Base-by-base conservation (phyloP, 148 eudicot species). In the Vaccinium darrowii region DNA sequence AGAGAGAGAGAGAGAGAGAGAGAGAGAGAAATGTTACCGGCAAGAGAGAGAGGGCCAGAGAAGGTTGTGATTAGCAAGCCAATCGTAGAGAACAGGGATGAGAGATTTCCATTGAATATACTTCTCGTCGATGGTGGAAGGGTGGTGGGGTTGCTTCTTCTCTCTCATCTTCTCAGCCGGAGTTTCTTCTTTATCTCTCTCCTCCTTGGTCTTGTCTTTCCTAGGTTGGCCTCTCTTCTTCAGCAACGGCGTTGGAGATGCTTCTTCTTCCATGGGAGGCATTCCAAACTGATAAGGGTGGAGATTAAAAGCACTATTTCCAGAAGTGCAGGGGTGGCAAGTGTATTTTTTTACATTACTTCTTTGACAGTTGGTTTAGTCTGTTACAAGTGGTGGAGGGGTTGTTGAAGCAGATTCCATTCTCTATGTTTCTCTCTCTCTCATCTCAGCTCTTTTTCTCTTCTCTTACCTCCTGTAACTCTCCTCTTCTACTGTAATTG, bases 1-100 rank as follows among this genome's bases (percentile, higher is more conserved):
- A n/a, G n/a, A n/a, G n/a, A n/a, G n/a, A n/a, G n/a, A n/a, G n/a
- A n/a, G 10, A 25, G 5, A 25, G 18, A 80, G 58, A 77, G 81
- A 53, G 81, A 27, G 47, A 57, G 74, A 58, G 36, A 23, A 27
- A 7, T 23, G 51, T 8, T 86, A 93, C 95, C 95, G 90, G 93
- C 95, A 93, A 72, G 95, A 93, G 73, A 93, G 95, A 81, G 95
- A 93, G 49, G 95, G 95, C 94, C 94, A 93, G 18, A 89, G 76
- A 43, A 91, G 92, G 84, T 91, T 93, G 84, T 93, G 93, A 83
- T 88, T 90, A 47, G 93, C 89, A 25, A 91, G 86, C 87, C 91
- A 86, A 76, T 93, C 90, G 19, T 83, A 87, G 81, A 95, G 93
- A 52, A 93, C 91, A 15, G 97, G 94, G 53, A 94, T 91, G 33